Conservation (phyloP, 2,329 filamentous ascomycete genomes). For the Sporothrix variecibatus region DNA sequence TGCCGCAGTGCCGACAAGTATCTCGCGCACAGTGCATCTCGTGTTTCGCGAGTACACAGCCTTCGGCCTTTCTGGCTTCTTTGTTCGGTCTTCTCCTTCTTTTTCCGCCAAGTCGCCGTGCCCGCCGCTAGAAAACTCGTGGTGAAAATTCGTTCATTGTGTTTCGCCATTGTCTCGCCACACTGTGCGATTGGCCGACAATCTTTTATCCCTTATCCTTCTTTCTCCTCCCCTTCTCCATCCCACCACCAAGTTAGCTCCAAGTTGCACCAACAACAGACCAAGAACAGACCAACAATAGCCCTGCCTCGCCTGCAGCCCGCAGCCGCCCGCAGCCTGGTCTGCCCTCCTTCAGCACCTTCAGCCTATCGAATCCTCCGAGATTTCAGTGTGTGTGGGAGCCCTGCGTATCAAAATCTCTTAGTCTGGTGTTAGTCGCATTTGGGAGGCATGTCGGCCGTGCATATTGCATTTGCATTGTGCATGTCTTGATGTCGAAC, state of each 20-base stretch:
- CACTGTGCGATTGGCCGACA: neutral
- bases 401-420: constrained; percentile 2
- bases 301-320: too few species aligned
- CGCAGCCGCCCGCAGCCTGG: neutral
- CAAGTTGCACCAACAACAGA: too few species aligned
- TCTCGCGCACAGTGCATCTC: neutral
- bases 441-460: neutral
- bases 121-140: constrained; percentile 16
- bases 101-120: neutral
- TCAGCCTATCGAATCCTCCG: constrained; percentile 3
- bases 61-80: neutral
- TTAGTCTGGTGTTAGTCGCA: neutral
- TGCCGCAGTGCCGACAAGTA: neutral
- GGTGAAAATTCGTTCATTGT: constrained; percentile 12
- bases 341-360: neutral
- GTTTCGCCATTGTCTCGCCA: neutral
- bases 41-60: neutral
- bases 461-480: neutral
- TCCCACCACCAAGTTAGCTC: neutral
- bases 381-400: constrained; percentile 8
- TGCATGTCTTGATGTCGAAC: neutral
- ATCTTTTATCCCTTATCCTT: neutral
- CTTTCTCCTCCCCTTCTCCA: neutral
- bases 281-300: neutral
- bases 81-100: neutral